Conservation (phyloP, 768 basidiomycete genomes). For the Suillus subaureus region DNA sequence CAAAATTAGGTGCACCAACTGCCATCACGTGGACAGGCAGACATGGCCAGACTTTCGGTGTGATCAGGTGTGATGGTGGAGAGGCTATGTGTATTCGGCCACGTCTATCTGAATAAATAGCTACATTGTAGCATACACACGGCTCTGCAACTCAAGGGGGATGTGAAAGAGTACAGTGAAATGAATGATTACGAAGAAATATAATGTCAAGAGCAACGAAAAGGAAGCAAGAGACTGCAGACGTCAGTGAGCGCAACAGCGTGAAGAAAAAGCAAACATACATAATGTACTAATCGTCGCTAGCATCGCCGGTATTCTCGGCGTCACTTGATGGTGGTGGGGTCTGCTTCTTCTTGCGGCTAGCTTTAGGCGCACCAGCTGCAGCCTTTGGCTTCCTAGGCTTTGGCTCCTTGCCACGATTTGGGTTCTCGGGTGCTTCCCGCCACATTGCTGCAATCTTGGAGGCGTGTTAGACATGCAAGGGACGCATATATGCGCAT, state of each 20-base stretch:
- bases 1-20: background rate
- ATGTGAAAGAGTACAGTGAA: constrained; percentile 7
- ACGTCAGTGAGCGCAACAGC: constrained; percentile 1
- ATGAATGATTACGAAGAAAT: constrained; percentile 16
- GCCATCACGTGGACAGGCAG: background rate
- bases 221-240: background rate
- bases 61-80: background rate
- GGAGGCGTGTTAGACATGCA: constrained; percentile 10
- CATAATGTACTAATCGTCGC: constrained; percentile 18
- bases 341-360: constrained; percentile 19
- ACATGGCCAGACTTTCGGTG: background rate
- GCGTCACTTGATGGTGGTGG: constrained; percentile 24
- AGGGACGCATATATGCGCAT: constrained; percentile 7
- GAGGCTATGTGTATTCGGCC: background rate
- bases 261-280: background rate
- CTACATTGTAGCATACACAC: constrained; percentile 18
- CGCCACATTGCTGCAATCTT: constrained; percentile 62
- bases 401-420: constrained; percentile 55
- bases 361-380: constrained; percentile 3
- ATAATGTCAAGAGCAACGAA: constrained; percentile 13
- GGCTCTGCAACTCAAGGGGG: background rate
- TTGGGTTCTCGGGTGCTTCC: constrained; percentile 65
- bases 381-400: constrained; percentile 47
- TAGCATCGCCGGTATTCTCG: constrained; percentile 27
- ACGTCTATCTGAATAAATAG: constrained; percentile 4